phyloP scores from a whole-genome alignment of 805 yeast species.

The Hanseniaspora occidentalis region DNA sequence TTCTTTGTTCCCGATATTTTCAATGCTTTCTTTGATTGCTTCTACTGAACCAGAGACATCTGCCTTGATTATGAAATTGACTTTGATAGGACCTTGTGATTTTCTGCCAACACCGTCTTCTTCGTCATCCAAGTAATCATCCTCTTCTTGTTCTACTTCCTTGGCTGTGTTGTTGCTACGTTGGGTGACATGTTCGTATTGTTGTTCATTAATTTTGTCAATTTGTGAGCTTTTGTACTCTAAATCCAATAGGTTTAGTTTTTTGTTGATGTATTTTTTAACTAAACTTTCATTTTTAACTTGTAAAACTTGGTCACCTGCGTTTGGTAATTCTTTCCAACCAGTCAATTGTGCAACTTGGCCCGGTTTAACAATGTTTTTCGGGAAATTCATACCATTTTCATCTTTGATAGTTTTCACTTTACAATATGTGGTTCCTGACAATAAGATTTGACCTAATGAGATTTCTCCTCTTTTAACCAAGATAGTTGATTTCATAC shows the following conservation, averaged over 20 bases:
- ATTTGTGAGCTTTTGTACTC: constrained; percentile 51
- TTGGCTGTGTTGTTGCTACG: constrained; percentile 15
- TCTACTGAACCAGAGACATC: constrained; percentile 94
- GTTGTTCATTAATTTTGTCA: constrained; percentile 52
- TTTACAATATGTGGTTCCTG: constrained; percentile 80
- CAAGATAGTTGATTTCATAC: constrained; percentile 74
- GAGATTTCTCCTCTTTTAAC: constrained; percentile 68
- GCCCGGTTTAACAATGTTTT: constrained; percentile 57
- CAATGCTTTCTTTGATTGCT: constrained; percentile 75
- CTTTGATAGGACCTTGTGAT: constrained; percentile 18
- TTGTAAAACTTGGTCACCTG: constrained; percentile 75
- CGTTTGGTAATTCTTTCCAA: constrained; percentile 87
- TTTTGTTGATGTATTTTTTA: constrained; percentile 57
- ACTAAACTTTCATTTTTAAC: constrained; percentile 66
- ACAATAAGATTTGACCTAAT: constrained; percentile 62
- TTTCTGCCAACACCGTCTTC: constrained; percentile 16
- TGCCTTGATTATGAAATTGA: constrained; percentile 66
- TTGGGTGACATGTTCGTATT: constrained; percentile 27
- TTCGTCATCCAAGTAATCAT: constrained; percentile 21
- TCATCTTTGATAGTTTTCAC: constrained; percentile 72
- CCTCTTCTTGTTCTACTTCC: constrained; percentile 31
- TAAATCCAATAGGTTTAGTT: constrained; percentile 48
- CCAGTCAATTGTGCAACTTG: constrained; percentile 87
- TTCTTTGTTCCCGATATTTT: constrained; percentile 77
- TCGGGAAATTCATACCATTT: constrained; percentile 43